A percentile compares a stretch with the other conserved stretches of the same genome.
phyloP scores from a whole-genome alignment of 2,329 filamentous ascomycete species.

The Myriosclerotinia duriaeana region DNA sequence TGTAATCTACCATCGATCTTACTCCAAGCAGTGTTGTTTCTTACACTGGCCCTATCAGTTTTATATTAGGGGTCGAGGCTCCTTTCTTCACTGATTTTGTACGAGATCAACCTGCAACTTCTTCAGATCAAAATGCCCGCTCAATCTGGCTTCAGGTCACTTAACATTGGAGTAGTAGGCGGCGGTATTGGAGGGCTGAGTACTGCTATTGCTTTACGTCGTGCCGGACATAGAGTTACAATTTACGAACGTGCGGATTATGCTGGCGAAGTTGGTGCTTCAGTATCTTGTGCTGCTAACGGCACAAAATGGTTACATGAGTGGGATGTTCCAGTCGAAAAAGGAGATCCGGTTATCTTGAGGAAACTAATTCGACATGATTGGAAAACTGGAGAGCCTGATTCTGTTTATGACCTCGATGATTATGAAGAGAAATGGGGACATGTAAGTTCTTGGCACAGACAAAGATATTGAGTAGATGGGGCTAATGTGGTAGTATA shows the following conservation, averaged over 20 bases:
- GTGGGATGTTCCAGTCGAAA: conserved; percentile 62
- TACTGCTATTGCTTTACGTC: conserved; percentile 51
- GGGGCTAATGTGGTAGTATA: conserved; percentile 1
- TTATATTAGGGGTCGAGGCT: background rate
- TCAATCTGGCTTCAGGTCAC: conserved; percentile 13
- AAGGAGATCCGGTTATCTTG: conserved; percentile 63
- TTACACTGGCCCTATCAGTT: background rate
- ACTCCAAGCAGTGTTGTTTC: background rate
- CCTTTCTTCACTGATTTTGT: background rate
- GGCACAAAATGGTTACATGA: conserved; percentile 67
- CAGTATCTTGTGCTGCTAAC: conserved; percentile 66
- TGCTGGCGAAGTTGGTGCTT: conserved; percentile 65
- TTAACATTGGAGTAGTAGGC: conserved; percentile 26
- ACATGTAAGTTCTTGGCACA: conserved; percentile 42
- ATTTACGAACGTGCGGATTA: conserved; percentile 66
- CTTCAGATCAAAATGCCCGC: conserved; percentile 2
- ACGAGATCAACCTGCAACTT: background rate
- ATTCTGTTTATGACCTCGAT: conserved; percentile 45
- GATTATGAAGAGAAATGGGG: conserved; percentile 66
- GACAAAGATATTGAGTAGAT: background rate
- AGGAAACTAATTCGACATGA: conserved; percentile 66
- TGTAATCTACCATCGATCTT: background rate
- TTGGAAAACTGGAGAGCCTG: conserved; percentile 66
- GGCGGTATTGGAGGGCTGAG: conserved; percentile 47
- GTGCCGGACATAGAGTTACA: conserved; percentile 54